Base-by-base conservation (phyloP, 2,329 filamentous ascomycete genomes). In the Fusarium subglutinans region DNA sequence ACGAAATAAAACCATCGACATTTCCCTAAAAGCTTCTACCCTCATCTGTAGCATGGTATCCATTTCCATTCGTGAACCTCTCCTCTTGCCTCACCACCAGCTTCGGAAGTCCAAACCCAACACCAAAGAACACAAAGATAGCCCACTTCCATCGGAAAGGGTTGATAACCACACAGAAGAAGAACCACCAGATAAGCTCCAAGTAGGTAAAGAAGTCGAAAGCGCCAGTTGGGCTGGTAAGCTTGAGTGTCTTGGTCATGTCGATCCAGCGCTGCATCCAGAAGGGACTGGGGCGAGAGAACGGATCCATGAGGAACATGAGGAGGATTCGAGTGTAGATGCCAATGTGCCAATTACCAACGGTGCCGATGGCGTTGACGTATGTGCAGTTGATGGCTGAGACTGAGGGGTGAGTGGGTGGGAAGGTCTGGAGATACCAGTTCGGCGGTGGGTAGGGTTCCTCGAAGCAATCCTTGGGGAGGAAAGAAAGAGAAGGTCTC, bases 91-190 rank as follows among this genome's bases (percentile, higher is more conserved):
- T 84, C 2, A 96, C 91, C 33, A 96, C 85, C 20, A 84, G 85
- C 81, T 89, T 86, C 0, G 94, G 94, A 53, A 96, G 79, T 26
- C 85, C 85, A 48, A 89, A 86, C 0, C 93, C 93, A 37, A 96
- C 80, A 0, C 94, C 94, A 68, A 92, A 92, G 77, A 97, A 91
- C 22, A 97, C 93, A 79, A 97, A 97, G 1, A 91, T 80, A 0
- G 92, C 93, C 94, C 94, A 97, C 84, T 97, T 97, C 94, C 94
- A 97, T 14, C 94, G 86, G 82, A 97, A 97, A 0, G 94, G 94
- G 79, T 97, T 97, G 77, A 96, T 88, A 9, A 88, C 84, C 47
- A 96, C 90, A 64, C 92, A 92, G 78, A 96, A 97, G 11, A 90
- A 80, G 74, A 96, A 96, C 94, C 94, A 97, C 86, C 93, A 97